Evolutionary conservation across 148 eudicot species (phyloP).

Genomic region (Vaccinium darrowii): DNA sequence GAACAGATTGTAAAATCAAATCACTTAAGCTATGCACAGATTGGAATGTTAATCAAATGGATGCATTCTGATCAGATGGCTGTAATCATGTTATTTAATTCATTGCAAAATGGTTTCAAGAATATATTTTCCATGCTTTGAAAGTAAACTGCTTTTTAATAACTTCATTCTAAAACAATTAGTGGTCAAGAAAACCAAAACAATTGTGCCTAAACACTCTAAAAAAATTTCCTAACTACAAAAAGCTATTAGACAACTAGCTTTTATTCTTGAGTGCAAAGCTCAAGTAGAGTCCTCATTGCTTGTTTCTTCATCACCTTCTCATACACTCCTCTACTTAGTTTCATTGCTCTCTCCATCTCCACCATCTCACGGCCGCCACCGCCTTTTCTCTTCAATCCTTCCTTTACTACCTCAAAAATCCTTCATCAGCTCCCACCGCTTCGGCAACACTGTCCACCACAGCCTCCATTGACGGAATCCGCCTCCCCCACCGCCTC

Average conservation of each 20-base stretch:
- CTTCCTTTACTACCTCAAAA: slow-evolving; percentile 52
- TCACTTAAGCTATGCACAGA: not conserved
- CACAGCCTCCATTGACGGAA: slow-evolving; percentile 54
- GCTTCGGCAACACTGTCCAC: slow-evolving; percentile 66
- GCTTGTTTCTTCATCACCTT: slow-evolving; percentile 82
- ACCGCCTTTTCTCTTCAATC: slow-evolving; percentile 46
- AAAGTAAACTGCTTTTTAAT: not conserved
- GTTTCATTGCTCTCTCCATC: slow-evolving; percentile 73
- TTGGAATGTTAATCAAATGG: not conserved
- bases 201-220: not conserved
- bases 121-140: not conserved
- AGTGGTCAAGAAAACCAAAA: slow-evolving; percentile 19
- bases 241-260: slow-evolving; percentile 6
- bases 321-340: slow-evolving; percentile 94
- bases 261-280: slow-evolving; percentile 13
- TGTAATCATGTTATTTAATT: no score
- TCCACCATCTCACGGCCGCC: slow-evolving; percentile 42
- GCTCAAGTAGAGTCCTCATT: slow-evolving; percentile 56
- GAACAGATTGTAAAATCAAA: not conserved
- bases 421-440: slow-evolving; percentile 77
- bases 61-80: not conserved
- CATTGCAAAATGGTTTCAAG: no score
- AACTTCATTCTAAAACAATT: not conserved
- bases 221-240: not conserved
- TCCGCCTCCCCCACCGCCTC: slow-evolving; percentile 71